Base-by-base conservation (phyloP, 2,329 filamentous ascomycete species). In the Verticillium isaacii region DNA sequence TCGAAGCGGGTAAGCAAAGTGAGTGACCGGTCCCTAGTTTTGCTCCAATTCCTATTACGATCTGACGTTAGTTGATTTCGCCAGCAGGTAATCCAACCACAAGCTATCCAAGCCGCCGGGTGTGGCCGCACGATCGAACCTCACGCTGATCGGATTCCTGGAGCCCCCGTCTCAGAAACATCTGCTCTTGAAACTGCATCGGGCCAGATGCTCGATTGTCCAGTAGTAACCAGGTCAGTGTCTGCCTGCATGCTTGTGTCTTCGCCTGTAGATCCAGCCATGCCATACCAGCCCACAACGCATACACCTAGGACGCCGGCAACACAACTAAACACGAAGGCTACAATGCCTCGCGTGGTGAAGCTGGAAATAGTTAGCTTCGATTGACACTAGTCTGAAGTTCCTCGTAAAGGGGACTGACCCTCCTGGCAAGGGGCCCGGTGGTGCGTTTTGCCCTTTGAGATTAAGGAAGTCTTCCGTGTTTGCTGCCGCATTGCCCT, bases 401-500 rank as follows among this genome's bases (percentile, higher is more conserved):
- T 8, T 23, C n/a, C 19, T 50, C n/a, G 9, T 50, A n/a, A 5
- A 25, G 7, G 17, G 14, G 8, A 41, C 79, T 65, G 75, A 82
- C 78, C 91, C 91, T 1, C 77, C 80, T 0, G 90, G 90, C 17
- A 94, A 70, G 54, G 77, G 80, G 0, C 73, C 74, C 0, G 85
- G 82, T 2, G 82, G 78, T 39, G 70, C 74, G 61, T 87, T 88
- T 71, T 89, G 78, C 11, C 88, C 89, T 0, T 72, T 75, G 1
- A 92, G 75, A 65, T 95, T 84, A 0, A 91, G 75, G 9, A 85
- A 75, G 66, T 94, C 75, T 0, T 74, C 72, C 0, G 84, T 87
- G 69, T 93, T 92, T 0, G 82, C 92, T 0, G 90, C 92, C 0
- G 91, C 92, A 68, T 95, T 95, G 4, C 92, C 92, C 3, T 70